Conservation (phyloP, 208 protist species). For the Lotmaria passim region DNA sequence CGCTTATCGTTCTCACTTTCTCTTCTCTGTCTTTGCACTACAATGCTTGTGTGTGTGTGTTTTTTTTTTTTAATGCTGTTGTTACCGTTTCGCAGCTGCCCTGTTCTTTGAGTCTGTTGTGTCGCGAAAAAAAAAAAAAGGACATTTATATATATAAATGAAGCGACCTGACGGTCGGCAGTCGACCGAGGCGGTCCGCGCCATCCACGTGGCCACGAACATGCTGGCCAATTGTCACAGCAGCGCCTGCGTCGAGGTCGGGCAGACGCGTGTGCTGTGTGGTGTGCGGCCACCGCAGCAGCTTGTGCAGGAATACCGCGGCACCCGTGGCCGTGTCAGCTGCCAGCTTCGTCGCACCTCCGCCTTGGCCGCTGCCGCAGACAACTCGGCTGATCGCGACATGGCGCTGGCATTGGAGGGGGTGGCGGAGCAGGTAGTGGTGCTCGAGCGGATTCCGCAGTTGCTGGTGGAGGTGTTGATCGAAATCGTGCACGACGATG, state of each 20-base stretch:
- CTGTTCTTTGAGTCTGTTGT: background rate
- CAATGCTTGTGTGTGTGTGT: too few species aligned
- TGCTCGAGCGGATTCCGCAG: conserved; percentile 78
- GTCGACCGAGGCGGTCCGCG: conserved; percentile 50
- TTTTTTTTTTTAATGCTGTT: conserved; percentile 14
- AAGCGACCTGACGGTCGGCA: conserved; percentile 41
- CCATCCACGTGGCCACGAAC: conserved; percentile 70
- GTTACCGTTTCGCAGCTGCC: background rate
- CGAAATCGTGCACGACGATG: conserved; percentile 77
- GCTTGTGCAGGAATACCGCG: conserved; percentile 85
- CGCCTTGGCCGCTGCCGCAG: conserved; percentile 20
- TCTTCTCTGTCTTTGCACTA: too few species aligned
- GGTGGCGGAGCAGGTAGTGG: conserved; percentile 77
- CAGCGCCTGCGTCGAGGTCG: conserved; percentile 82
- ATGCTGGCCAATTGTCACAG: conserved; percentile 80
- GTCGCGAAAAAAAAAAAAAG: background rate
- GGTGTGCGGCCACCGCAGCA: conserved; percentile 85
- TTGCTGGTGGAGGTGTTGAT: conserved; percentile 78
- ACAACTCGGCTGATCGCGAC: conserved; percentile 35
- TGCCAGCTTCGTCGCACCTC: conserved; percentile 61
- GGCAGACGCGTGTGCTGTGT: conserved; percentile 80
- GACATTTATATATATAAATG: background rate
- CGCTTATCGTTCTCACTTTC: too few species aligned
- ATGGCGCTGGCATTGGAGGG: conserved; percentile 80
- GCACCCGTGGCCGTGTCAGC: conserved; percentile 67